Evolutionary conservation across 2,329 filamentous ascomycete species (phyloP).

Genomic region (Coniella vitis): DNA sequence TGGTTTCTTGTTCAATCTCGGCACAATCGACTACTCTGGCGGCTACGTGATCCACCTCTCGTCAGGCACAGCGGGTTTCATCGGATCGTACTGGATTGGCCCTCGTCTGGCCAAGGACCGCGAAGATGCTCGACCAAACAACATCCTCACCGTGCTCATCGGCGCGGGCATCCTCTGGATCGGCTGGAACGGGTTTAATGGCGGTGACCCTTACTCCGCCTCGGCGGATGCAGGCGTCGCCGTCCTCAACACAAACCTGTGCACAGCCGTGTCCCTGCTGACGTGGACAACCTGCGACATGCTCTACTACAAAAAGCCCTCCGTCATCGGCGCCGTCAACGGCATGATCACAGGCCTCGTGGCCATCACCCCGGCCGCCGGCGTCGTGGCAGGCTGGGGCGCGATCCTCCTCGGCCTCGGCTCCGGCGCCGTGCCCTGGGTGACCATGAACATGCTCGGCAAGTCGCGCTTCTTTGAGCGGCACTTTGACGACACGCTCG

Average conservation of each 20-base stretch:
- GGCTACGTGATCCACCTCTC: slow-evolving; percentile 48
- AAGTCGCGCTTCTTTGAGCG: slow-evolving; percentile 24
- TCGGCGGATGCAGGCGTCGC: slow-evolving; percentile 42
- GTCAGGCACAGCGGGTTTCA: slow-evolving; percentile 42
- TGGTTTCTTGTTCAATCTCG: slow-evolving; percentile 29
- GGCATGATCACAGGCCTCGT: slow-evolving; percentile 47
- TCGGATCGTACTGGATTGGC: slow-evolving; percentile 40
- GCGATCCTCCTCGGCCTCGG: slow-evolving; percentile 40
- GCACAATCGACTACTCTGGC: slow-evolving; percentile 44
- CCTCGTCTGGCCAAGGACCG: slow-evolving; percentile 37
- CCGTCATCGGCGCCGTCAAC: slow-evolving; percentile 42
- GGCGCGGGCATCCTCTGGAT: slow-evolving; percentile 45
- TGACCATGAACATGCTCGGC: slow-evolving; percentile 41
- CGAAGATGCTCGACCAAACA: slow-evolving; percentile 39
- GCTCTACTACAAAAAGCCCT: slow-evolving; percentile 40
- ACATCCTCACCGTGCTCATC: slow-evolving; percentile 36
- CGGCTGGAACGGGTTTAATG: slow-evolving; percentile 48
- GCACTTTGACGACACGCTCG: slow-evolving; percentile 22
- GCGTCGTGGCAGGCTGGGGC: slow-evolving; percentile 44
- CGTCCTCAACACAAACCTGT: slow-evolving; percentile 44
- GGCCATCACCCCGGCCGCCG: slow-evolving; percentile 44
- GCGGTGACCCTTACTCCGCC: slow-evolving; percentile 44
- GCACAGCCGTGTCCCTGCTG: slow-evolving; percentile 39
- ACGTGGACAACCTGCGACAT: slow-evolving; percentile 39
- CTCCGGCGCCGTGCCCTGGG: slow-evolving; percentile 38